phyloP scores from a whole-genome alignment of 2,329 filamentous ascomycete genomes.

The Aspergillus awamori region DNA sequence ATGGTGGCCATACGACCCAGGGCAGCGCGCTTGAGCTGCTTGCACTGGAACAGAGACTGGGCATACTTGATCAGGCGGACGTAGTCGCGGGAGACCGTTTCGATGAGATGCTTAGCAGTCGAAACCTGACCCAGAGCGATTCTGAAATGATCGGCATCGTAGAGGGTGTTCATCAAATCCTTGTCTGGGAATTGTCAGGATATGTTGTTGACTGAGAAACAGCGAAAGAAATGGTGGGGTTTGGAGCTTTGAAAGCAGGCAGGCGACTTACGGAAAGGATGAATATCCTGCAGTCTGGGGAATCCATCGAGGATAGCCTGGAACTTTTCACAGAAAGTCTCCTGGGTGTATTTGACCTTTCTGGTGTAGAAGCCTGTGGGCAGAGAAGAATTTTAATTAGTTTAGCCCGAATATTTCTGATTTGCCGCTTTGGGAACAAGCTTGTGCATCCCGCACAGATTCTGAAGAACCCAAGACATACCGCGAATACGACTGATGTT shows the following conservation, averaged over 20 bases:
- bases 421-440: not conserved
- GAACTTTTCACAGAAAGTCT: conserved; percentile 95
- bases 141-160: conserved; percentile 96
- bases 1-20: conserved; percentile 98
- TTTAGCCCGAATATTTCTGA: conserved; percentile 16
- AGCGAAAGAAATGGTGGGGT: conserved; percentile 19
- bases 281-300: conserved; percentile 88
- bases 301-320: conserved; percentile 89
- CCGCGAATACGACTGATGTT: conserved; percentile 88
- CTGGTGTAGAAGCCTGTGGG: conserved; percentile 82
- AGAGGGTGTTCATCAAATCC: conserved; percentile 93
- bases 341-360: conserved; percentile 97
- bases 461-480: conserved; percentile 28
- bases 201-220: conserved; percentile 7
- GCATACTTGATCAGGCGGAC: conserved; percentile 95
- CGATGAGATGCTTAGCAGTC: conserved; percentile 93
- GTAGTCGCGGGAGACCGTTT: conserved; percentile 95
- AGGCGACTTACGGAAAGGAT: conserved; percentile 75
- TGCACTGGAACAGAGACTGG: conserved; percentile 96
- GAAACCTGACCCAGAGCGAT: conserved; percentile 96
- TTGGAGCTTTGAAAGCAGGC: not conserved
- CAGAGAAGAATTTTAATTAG: conserved; percentile 32
- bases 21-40: conserved; percentile 94
- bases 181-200: conserved; percentile 54
- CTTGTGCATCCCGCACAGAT: not conserved